phyloP scores from a whole-genome alignment of 176 grass and related monocot genomes.

The Elaeis guineensis region DNA sequence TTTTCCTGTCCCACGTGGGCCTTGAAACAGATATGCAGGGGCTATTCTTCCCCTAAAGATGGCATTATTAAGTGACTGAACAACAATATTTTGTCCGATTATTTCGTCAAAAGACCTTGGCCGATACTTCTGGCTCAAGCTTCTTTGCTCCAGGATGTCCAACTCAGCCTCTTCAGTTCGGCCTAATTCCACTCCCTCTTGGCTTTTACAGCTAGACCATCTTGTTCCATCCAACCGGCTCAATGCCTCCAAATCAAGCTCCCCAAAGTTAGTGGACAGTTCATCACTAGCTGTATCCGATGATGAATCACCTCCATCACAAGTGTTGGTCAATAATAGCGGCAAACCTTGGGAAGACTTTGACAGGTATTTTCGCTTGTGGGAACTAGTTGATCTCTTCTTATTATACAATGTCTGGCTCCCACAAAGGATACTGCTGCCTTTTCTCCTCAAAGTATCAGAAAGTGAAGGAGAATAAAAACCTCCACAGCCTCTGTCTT shows the following conservation, averaged over 20 bases:
- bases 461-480: slow-evolving; percentile 76
- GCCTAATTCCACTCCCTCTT: slow-evolving; percentile 36
- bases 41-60: slow-evolving; percentile 65
- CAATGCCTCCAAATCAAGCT: slow-evolving; percentile 79
- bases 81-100: slow-evolving; percentile 74
- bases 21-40: slow-evolving; percentile 85
- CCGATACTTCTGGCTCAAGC: slow-evolving; percentile 87
- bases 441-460: slow-evolving; percentile 74
- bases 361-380: slow-evolving; percentile 37
- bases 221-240: slow-evolving; percentile 78
- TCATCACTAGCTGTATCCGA: slow-evolving; percentile 75
- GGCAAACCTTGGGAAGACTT: slow-evolving; percentile 47
- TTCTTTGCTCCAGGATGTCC: slow-evolving; percentile 39
- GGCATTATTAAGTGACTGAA: slow-evolving; percentile 74
- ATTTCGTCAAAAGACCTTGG: slow-evolving; percentile 83
- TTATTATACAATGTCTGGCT: slow-evolving; percentile 51
- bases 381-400: slow-evolving; percentile 43
- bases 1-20: slow-evolving; percentile 88
- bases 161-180: slow-evolving; percentile 19
- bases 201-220: slow-evolving; percentile 91
- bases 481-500: slow-evolving; percentile 22
- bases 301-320: slow-evolving; percentile 51
- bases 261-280: slow-evolving; percentile 66
- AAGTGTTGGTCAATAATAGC: slow-evolving; percentile 43
- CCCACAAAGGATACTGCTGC: slow-evolving; percentile 60